Evolutionary conservation across 768 basidiomycete genomes (phyloP).

Genomic region (Mycena sanguinolenta): DNA sequence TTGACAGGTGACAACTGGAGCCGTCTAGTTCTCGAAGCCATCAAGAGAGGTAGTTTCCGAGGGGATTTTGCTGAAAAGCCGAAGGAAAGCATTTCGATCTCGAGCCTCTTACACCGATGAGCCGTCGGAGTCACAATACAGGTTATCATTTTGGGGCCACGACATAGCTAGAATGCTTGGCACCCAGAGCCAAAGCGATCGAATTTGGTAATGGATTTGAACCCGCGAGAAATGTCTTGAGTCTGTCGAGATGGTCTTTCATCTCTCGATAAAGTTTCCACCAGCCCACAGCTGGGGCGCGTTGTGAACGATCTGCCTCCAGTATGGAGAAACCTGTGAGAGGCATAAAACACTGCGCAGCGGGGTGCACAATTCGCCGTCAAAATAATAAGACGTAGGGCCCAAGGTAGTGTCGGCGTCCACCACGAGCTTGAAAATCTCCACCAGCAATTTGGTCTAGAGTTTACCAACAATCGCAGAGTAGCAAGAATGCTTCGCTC

Average conservation of each 20-base stretch:
- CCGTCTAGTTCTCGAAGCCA: background rate
- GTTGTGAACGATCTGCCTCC: constrained; percentile 3
- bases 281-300: background rate
- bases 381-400: too few relatives aligned
- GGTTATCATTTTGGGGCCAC: background rate
- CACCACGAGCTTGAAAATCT: too few relatives aligned
- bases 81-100: background rate
- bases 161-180: background rate
- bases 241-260: background rate
- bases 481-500: too few relatives aligned
- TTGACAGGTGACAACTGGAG: too few relatives aligned
- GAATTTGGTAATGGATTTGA: background rate
- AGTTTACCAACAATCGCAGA: background rate
- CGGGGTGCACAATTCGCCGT: background rate
- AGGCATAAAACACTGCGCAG: background rate
- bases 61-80: background rate
- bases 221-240: background rate
- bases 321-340: too few relatives aligned
- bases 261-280: background rate
- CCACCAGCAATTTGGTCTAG: too few relatives aligned
- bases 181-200: background rate
- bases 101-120: background rate
- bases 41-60: background rate
- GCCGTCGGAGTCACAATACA: background rate
- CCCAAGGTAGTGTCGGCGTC: background rate